These are phyloP conservation scores for Articulospora tetracladia DNA, from an alignment of 495 filamentous ascomycete genomes.

Conservation along the genomic window DNA sequence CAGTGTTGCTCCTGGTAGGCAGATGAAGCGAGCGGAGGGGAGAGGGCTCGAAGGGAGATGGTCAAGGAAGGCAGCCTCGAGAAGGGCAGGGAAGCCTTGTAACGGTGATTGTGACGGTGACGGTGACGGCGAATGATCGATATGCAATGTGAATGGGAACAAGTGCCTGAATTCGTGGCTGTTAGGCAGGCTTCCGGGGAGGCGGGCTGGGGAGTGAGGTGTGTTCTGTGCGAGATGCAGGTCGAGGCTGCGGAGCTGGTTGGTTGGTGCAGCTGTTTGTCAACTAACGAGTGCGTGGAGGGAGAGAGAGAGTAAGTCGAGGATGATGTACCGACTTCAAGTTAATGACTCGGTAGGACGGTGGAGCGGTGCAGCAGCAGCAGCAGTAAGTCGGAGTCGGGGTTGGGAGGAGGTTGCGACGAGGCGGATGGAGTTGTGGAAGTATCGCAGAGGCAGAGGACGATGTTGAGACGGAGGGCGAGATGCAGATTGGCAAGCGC, in stretches of 20 bases:
- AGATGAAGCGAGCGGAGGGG: slow-evolving; percentile 8
- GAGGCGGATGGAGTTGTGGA: not conserved
- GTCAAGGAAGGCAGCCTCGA: slow-evolving; percentile 7
- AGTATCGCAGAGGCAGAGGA: not conserved
- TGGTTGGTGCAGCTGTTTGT: slow-evolving; percentile 8
- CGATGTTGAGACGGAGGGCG: not conserved
- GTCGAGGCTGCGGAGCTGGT: slow-evolving; percentile 10
- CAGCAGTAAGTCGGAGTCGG: not conserved
- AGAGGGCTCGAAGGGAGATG: not conserved
- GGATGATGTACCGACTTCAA: slow-evolving; percentile 21
- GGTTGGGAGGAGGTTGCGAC: not conserved
- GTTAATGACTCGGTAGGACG: slow-evolving; percentile 22
- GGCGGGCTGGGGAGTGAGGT: slow-evolving; percentile 9
- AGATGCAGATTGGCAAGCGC: not conserved
- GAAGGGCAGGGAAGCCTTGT: not conserved
- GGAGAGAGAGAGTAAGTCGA: not conserved
- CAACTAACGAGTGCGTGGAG: slow-evolving; percentile 7
- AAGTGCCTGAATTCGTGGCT: slow-evolving; percentile 20
- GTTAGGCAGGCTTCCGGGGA: slow-evolving; percentile 16
- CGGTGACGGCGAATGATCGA: slow-evolving; percentile 1
- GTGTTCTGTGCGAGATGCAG: slow-evolving; percentile 3
- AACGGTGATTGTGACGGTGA: too few relatives aligned
- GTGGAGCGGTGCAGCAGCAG: not conserved
- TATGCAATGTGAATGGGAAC: not conserved
- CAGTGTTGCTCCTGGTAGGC: slow-evolving; percentile 3